Evolutionary conservation across 2,329 filamentous ascomycete genomes (phyloP), one percentile per base, ranked within the genome.

Genomic region (Apiospora kogelbergensis): DNA sequence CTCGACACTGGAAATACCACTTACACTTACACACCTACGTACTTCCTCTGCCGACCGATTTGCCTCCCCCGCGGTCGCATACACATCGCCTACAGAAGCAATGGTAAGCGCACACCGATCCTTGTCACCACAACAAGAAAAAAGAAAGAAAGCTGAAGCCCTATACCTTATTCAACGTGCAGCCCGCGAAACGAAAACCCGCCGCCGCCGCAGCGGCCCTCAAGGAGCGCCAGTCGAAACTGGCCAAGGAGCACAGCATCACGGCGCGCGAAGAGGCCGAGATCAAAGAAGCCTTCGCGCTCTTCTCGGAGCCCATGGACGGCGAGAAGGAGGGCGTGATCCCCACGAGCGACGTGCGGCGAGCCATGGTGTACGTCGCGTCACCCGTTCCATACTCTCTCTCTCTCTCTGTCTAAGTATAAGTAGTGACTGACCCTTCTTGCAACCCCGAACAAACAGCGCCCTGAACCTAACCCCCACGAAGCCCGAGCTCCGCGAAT

Each of bases 171-270:
- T n/a, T n/a, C n/a, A 37, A 60, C 17, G 7, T 6, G 22, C 75
- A 88, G 85, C 85, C 86, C 72, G 83, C 86, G n/a, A 86, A 86
- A 78, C 85, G 86, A 74, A 86, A 85, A 75, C 76, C 78, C 67
- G 69, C 77, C 40, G 60, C 53, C 26, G 68, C 76, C 24, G 69
- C 78, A 22, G 68, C 77, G 9, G 68, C 77, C 15, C 76, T 82
- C 41, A 80, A 77, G 70, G 82, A 84, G 68, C 91, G 92, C 71
- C 90, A 89, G 76, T 97, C 95, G 70, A 97, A 94, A 80, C 93
- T 98, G 75, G 95, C 95, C 40, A 95, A 95, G 82, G 94, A 97
- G 78, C 90, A 98, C 86, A 91, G 94, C 79, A 89, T 98, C 77
- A 91, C 89, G 17, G 91, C 90, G 48, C 89, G 91, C 72, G 92